These are phyloP conservation scores for Botrytis aclada DNA, from an alignment of 2,329 filamentous ascomycete species.

Conservation along the genomic window DNA sequence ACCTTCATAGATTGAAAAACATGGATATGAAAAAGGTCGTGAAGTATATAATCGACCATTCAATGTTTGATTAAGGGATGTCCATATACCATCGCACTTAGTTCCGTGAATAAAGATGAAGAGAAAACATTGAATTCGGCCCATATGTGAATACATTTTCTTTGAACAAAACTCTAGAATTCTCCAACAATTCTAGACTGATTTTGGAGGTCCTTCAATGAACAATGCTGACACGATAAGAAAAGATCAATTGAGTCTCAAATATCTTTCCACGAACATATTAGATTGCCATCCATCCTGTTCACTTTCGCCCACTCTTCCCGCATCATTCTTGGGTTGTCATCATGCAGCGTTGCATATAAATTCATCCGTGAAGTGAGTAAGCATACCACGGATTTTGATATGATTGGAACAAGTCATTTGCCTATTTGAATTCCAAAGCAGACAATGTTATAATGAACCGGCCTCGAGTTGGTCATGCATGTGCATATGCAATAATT, in stretches of 20 bases:
- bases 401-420: neutral
- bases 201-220: neutral
- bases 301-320: too few species aligned
- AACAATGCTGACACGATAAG: neutral
- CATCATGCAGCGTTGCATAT: neutral
- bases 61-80: constrained; percentile 27
- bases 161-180: neutral
- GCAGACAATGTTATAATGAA: neutral
- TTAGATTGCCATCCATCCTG: too few species aligned
- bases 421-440: neutral
- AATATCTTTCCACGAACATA: neutral
- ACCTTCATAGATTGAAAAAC: constrained; percentile 36
- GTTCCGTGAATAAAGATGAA: neutral
- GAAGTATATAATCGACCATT: constrained; percentile 26
- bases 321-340: neutral
- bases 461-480: neutral
- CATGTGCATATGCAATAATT: neutral
- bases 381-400: neutral
- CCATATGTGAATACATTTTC: neutral
- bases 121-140: neutral
- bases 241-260: neutral
- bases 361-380: neutral
- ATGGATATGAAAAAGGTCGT: constrained; percentile 34
- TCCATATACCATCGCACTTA: constrained; percentile 9
- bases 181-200: neutral